These are phyloP conservation scores for Mimosa bimucronata DNA, from an alignment of 306 rosid genomes.

Conservation along the genomic window DNA sequence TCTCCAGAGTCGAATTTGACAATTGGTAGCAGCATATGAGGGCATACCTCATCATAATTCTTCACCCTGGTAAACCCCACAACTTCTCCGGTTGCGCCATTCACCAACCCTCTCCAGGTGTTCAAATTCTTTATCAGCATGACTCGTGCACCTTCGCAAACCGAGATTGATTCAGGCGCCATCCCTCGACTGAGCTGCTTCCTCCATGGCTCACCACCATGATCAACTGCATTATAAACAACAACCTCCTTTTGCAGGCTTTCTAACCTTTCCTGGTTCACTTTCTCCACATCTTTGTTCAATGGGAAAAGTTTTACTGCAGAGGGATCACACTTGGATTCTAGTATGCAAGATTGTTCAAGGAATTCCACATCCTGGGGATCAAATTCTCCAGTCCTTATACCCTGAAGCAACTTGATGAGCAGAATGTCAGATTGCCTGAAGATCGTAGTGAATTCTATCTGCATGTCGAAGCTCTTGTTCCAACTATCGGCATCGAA, in stretches of 20 bases:
- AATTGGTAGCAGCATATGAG: slow-evolving; percentile 41
- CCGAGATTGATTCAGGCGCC: slow-evolving; percentile 38
- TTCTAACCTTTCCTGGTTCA: slow-evolving; percentile 48
- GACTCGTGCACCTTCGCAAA: slow-evolving; percentile 63
- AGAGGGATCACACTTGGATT: slow-evolving; percentile 39
- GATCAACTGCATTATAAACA: slow-evolving; percentile 49
- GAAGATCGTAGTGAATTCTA: slow-evolving; percentile 50
- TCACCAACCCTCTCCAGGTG: slow-evolving; percentile 46
- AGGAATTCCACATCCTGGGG: slow-evolving; percentile 38
- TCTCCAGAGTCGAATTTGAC: slow-evolving; percentile 57
- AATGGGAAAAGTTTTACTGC: slow-evolving; percentile 55
- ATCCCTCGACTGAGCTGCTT: slow-evolving; percentile 46
- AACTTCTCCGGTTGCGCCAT: slow-evolving; percentile 63
- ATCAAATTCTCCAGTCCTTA: slow-evolving; percentile 55
- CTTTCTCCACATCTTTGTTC: slow-evolving; percentile 45
- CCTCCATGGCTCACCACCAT: slow-evolving; percentile 38
- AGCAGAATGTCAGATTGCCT: slow-evolving; percentile 55
- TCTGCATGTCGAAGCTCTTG: slow-evolving; percentile 52
- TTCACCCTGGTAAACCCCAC: slow-evolving; percentile 27
- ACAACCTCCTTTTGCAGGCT: slow-evolving; percentile 42
- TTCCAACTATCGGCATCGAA: slow-evolving; percentile 67
- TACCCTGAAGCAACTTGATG: slow-evolving; percentile 54
- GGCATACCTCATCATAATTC: slow-evolving; percentile 29
- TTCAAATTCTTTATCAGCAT: slow-evolving; percentile 59
- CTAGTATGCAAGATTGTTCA: slow-evolving; percentile 32